phyloP scores from a whole-genome alignment of 106 monocot species.

The Dioscorea dumetorum region DNA sequence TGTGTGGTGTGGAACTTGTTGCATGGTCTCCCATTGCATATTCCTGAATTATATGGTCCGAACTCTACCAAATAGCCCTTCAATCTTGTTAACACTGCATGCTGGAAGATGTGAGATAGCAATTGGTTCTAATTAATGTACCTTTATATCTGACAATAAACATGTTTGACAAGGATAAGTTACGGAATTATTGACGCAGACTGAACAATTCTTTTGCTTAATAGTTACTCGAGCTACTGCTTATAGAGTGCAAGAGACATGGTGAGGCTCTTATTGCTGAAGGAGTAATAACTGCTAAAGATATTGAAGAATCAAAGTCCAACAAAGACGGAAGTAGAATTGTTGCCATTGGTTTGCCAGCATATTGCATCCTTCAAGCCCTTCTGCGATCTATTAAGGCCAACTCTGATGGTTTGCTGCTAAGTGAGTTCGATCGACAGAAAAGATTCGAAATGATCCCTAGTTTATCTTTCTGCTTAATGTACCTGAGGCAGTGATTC shows the following conservation, averaged over 20 bases:
- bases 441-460: neutral
- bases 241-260: constrained; percentile 38
- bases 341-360: constrained; percentile 61
- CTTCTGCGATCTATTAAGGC: constrained; percentile 46
- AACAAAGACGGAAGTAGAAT: constrained; percentile 28
- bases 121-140: too few species aligned
- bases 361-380: constrained; percentile 48
- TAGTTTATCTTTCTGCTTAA: neutral
- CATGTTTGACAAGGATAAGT: too few species aligned
- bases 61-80: too few species aligned
- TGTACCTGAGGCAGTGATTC: neutral
- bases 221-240: constrained; percentile 55
- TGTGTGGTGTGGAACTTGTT: too few species aligned
- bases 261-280: constrained; percentile 44
- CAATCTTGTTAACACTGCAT: too few species aligned
- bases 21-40: too few species aligned
- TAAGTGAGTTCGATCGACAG: constrained; percentile 27
- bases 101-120: too few species aligned
- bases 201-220: neutral
- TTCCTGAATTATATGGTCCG: too few species aligned
- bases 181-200: neutral
- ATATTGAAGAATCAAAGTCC: constrained; percentile 36
- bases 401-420: constrained; percentile 39
- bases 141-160: too few species aligned
- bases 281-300: constrained; percentile 48